These are phyloP conservation scores for Sanguinoderma infundibulare DNA, from an alignment of 1,284 basidiomycete genomes.

Conservation along the genomic window DNA sequence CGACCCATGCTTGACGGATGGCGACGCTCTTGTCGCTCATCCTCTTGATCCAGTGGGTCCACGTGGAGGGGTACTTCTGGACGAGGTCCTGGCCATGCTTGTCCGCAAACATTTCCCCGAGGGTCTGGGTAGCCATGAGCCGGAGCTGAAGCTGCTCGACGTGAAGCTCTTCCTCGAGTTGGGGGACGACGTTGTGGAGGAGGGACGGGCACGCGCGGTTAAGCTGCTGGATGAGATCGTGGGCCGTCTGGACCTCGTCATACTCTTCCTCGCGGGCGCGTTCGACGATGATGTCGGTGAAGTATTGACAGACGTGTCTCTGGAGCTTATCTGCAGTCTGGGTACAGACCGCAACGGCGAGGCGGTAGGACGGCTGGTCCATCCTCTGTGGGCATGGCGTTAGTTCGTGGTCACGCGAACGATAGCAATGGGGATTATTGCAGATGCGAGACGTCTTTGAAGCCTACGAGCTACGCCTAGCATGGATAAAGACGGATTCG, in stretches of 20 bases:
- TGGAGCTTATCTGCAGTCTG: conserved; percentile 86
- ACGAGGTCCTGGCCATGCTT: conserved; percentile 76
- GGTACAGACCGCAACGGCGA: conserved; percentile 91
- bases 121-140: conserved; percentile 78
- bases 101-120: conserved; percentile 91
- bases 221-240: conserved; percentile 87
- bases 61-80: conserved; percentile 82
- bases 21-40: conserved; percentile 76
- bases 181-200: conserved; percentile 89
- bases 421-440: not conserved
- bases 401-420: not conserved
- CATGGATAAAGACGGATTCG: not conserved
- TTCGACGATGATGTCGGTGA: conserved; percentile 83
- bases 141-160: conserved; percentile 80
- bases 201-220: conserved; percentile 82
- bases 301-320: conserved; percentile 89
- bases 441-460: not conserved
- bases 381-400: conserved; percentile 50
- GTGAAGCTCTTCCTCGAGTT: conserved; percentile 90
- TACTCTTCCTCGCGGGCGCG: conserved; percentile 63
- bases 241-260: conserved; percentile 73
- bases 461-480: not conserved
- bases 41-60: conserved; percentile 85
- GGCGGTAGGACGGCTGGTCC: conserved; percentile 79
- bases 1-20: conserved; percentile 84